phyloP scores from a whole-genome alignment of 768 basidiomycete species.

The Agaricus subrufescens region DNA sequence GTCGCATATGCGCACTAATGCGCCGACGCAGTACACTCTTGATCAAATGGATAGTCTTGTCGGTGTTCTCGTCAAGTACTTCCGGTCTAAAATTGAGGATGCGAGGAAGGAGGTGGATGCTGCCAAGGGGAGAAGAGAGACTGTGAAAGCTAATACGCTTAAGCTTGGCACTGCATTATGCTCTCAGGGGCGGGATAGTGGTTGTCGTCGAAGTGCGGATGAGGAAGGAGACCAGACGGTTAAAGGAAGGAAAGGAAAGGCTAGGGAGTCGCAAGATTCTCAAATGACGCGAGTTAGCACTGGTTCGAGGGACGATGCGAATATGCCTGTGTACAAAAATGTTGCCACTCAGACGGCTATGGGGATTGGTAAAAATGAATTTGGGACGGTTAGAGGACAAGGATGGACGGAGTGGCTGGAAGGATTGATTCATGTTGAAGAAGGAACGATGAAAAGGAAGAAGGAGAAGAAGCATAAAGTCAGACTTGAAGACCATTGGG shows the following conservation, averaged over 20 bases:
- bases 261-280: constrained; percentile 8
- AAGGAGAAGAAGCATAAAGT: constrained; percentile 35
- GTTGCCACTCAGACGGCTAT: constrained; percentile 5
- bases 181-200: neutral
- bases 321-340: neutral
- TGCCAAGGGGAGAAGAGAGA: constrained; percentile 31
- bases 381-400: neutral
- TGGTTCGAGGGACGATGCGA: neutral
- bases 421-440: constrained; percentile 3
- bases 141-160: constrained; percentile 6
- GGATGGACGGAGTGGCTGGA: constrained; percentile 10
- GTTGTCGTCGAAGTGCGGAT: neutral
- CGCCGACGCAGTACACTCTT: constrained; percentile 6
- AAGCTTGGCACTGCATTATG: neutral
- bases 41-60: constrained; percentile 3
- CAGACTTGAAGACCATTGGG: constrained; percentile 22
- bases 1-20: neutral
- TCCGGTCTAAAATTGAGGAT: constrained; percentile 51
- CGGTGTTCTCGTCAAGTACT: constrained; percentile 35
- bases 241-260: neutral
- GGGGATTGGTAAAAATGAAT: neutral
- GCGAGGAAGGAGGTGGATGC: constrained; percentile 43
- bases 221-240: neutral
- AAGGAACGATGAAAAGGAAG: constrained; percentile 27
- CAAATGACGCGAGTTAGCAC: constrained; percentile 6